Conservation (phyloP, 768 basidiomycete species). For the Suillus paluster region DNA sequence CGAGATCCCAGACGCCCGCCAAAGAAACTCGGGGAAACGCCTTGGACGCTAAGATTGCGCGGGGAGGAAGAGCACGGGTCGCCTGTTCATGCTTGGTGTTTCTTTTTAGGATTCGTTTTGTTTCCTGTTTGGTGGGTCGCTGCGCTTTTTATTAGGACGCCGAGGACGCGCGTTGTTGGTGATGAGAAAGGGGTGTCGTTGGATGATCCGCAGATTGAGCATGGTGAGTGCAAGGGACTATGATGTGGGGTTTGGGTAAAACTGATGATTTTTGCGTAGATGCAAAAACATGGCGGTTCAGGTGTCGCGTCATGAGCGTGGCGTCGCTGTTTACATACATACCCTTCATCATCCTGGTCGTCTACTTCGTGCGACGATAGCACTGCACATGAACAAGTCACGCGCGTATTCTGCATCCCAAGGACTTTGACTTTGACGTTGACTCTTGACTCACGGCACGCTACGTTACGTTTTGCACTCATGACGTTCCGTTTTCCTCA, state of each 20-base stretch:
- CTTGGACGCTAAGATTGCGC: slow-evolving; percentile 63
- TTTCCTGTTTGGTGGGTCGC: slow-evolving; percentile 71
- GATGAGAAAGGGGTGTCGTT: slow-evolving; percentile 74
- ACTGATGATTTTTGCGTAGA: slow-evolving; percentile 44
- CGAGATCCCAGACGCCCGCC: slow-evolving; percentile 75
- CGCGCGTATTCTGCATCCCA: slow-evolving; percentile 2
- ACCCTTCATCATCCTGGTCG: slow-evolving; percentile 76
- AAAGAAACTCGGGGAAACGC: slow-evolving; percentile 55
- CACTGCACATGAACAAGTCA: slow-evolving; percentile 20
- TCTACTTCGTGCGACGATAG: slow-evolving; percentile 56
- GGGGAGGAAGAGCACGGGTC: slow-evolving; percentile 54
- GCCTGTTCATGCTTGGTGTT: slow-evolving; percentile 75
- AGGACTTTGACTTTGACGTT: not conserved
- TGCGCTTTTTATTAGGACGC: slow-evolving; percentile 54
- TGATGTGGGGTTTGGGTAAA: slow-evolving; percentile 8
- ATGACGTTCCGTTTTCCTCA: slow-evolving; percentile 9
- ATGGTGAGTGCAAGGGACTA: slow-evolving; percentile 62
- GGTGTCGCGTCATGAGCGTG: slow-evolving; percentile 74
- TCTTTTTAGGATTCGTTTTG: slow-evolving; percentile 72
- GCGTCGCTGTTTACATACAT: slow-evolving; percentile 76
- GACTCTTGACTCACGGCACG: slow-evolving; percentile 2
- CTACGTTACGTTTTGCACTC: slow-evolving; percentile 24
- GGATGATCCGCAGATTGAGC: slow-evolving; percentile 81
- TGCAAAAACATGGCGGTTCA: slow-evolving; percentile 71
- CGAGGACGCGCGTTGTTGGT: slow-evolving; percentile 64